These are phyloP conservation scores for Knufia fluminis DNA, from an alignment of 2,329 filamentous ascomycete species.

Conservation along the genomic window DNA sequence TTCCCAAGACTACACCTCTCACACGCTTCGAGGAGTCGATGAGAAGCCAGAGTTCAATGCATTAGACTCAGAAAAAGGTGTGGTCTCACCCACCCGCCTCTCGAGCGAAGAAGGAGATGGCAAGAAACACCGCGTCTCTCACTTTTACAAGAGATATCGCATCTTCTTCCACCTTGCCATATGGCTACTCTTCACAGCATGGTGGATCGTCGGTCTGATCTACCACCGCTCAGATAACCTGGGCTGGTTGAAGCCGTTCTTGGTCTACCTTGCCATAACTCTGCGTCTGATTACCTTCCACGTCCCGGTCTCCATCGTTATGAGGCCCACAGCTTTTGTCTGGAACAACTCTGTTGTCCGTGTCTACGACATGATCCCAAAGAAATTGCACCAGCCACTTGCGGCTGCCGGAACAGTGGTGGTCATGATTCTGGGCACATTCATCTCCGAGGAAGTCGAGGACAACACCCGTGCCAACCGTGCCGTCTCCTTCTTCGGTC, in stretches of 20 bases:
- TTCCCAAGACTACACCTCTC: constrained; percentile 35
- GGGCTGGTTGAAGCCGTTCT: constrained; percentile 78
- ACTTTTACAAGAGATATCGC: constrained; percentile 39
- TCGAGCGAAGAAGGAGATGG: constrained; percentile 25
- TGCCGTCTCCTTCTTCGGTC: constrained; percentile 69
- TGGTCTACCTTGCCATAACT: constrained; percentile 66
- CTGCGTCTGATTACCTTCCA: constrained; percentile 67
- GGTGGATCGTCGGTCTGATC: constrained; percentile 69
- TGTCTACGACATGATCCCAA: constrained; percentile 54
- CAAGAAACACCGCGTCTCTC: constrained; percentile 28
- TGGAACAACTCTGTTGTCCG: constrained; percentile 59
- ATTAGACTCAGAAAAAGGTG: constrained; percentile 36
- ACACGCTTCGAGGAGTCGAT: constrained; percentile 24
- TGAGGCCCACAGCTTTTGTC: constrained; percentile 54
- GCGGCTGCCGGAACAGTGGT: constrained; percentile 57
- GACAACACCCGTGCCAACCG: constrained; percentile 76
- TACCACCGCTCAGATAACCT: constrained; percentile 59
- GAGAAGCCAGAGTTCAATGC: constrained; percentile 22
- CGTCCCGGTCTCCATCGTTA: constrained; percentile 58
- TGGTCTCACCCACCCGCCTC: constrained; percentile 19
- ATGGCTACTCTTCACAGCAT: constrained; percentile 31
- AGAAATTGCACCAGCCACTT: constrained; percentile 53
- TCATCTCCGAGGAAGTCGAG: constrained; percentile 59
- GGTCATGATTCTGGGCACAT: constrained; percentile 68
- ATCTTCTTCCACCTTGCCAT: constrained; percentile 37